A percentile compares a stretch with the other conserved stretches of the same genome.
These are phyloP conservation scores for Botrytis paeoniae DNA, from an alignment of 2,329 filamentous ascomycete genomes.

Conservation along the genomic window DNA sequence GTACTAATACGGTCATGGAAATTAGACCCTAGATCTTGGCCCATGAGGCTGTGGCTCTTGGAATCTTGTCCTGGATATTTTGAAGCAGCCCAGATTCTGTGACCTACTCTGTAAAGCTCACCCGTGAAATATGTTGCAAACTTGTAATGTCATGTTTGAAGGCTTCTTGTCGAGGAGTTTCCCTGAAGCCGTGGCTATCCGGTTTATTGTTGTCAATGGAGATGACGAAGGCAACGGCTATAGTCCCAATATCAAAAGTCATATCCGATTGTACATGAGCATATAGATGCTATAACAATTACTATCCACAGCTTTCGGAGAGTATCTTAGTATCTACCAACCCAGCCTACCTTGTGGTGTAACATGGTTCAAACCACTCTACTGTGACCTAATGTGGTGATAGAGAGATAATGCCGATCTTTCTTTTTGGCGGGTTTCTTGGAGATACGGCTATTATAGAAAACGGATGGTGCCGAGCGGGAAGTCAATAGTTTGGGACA, in stretches of 20 bases:
- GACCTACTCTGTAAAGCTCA: neutral
- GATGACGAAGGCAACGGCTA: neutral
- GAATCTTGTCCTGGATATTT: neutral
- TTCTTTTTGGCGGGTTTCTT: constrained; percentile 10
- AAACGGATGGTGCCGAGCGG: constrained; percentile 19
- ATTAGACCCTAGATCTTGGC: neutral
- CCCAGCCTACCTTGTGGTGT: neutral
- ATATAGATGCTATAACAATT: neutral
- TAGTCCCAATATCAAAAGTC: neutral
- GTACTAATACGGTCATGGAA: neutral
- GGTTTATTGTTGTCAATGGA: neutral
- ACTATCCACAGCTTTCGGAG: neutral
- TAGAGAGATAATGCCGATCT: constrained; percentile 13
- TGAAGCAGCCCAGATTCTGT: neutral
- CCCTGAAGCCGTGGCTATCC: neutral
- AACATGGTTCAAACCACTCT: constrained; percentile 1
- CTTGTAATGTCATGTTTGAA: neutral
- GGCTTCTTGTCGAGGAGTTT: neutral
- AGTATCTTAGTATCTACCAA: neutral
- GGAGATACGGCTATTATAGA: constrained; percentile 9
- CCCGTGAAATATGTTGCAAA: neutral
- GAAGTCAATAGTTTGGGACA: constrained; percentile 4
- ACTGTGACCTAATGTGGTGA: constrained; percentile 15
- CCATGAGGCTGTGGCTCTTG: constrained; percentile 13
- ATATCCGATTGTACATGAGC: neutral